phyloP scores from a whole-genome alignment of 192 early-diverging fungal genomes.

The Oehlia diaphana region DNA sequence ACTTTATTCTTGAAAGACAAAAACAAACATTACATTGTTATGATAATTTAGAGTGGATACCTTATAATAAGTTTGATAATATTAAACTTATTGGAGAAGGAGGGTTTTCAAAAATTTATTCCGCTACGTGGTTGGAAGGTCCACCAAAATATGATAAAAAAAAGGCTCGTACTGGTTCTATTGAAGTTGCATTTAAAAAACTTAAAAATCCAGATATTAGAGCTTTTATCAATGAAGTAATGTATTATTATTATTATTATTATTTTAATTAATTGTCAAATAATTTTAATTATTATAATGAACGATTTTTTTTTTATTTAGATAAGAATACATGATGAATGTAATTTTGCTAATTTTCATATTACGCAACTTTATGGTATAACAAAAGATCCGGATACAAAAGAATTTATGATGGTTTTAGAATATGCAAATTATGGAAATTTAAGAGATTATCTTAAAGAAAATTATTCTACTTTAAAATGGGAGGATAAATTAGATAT shows the following conservation, averaged over 20 bases:
- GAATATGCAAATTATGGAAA: not conserved
- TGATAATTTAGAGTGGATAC: conserved; percentile 20
- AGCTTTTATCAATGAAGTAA: conserved; percentile 1
- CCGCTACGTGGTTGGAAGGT: not conserved
- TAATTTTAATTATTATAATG: too few species aligned
- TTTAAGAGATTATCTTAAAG: not conserved
- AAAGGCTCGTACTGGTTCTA: not conserved
- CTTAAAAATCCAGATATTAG: not conserved
- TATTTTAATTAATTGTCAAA: too few species aligned
- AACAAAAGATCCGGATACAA: not conserved
- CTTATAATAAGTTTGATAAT: not conserved
- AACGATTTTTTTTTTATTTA: too few species aligned
- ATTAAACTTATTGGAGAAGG: not conserved
- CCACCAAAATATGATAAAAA: too few species aligned
- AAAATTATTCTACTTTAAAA: not conserved
- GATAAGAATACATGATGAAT: not conserved
- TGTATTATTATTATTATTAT: too few species aligned
- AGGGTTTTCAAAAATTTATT: not conserved
- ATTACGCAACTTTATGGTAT: not conserved
- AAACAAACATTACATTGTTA: not conserved
- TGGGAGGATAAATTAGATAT: conserved; percentile 2
- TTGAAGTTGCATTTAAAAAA: not conserved
- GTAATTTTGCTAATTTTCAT: not conserved
- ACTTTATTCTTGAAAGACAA: not conserved
- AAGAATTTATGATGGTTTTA: conserved; percentile 1